Evolutionary conservation across 495 filamentous ascomycete genomes (phyloP), one percentile per base, ranked within the genome.

Genomic region (Penicillium crystallinum): DNA sequence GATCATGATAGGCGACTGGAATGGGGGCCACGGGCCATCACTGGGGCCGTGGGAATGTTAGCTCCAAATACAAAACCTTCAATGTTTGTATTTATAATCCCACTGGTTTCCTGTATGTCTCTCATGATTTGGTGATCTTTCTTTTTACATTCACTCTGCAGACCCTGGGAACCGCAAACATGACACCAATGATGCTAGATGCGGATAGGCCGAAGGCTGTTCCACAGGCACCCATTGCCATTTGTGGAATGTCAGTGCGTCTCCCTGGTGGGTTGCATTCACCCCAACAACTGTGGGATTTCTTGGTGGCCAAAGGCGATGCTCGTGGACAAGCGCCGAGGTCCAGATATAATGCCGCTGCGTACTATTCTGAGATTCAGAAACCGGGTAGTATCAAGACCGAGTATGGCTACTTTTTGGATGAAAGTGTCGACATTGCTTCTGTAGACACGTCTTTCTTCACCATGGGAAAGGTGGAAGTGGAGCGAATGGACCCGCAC

Each of bases 401-500:
- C 12, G 21, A 51, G 17, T 11, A 54, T 25, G 80, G 79, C 0
- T 81, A 83, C 52, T 84, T 82, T 42, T 63, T 84, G 19, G 65
- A 76, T 19, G 67, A 77, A 6, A 54, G 40, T 12, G 30, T 48
- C 25, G 56, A 64, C 15, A 38, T 62, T 14, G 33, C 29, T 2
- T 46, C 38, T 1, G 19, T 56, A 0, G 64, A 66, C 25, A 61
- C 46, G 1, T 55, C 58, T 4, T 52, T 64, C 40, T 76, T 82
- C 55, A 61, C 62, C 1, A 71, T 78, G 51, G 59, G 67, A 0
- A 53, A 59, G 14, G 22, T 49, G 36, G 80, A 83, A 40, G 74
- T 73, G 3, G 73, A 77, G 55, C 56, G 58, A 0, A 72, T 81
- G 63, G 81, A 85, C 47, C 83, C 83, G 0, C 74, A 81, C 10